Evolutionary conservation across 2,329 filamentous ascomycete species (phyloP), one percentile per base, ranked within the genome.

Genomic region (Penicillium nordicum): DNA sequence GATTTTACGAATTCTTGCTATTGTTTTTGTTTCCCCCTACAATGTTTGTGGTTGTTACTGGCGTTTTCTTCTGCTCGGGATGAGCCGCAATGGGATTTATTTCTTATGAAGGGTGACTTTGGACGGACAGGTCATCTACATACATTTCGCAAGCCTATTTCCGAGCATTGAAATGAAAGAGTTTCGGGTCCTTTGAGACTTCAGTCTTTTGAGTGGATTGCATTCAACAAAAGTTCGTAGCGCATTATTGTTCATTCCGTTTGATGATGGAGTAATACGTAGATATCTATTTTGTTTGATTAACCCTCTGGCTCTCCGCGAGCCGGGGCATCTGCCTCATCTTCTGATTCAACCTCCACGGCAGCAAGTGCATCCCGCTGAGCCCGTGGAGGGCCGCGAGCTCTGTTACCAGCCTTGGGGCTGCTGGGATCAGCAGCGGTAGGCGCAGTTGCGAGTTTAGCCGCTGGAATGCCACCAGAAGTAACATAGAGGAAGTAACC

Each of bases 401-500:
- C 48, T 21, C 56, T 55, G n/a, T 58, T 43, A 14, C 41, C 46
- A 2, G 40, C 18, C 54, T 62, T 23, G 36, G n/a, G 12, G 43
- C 44, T 62, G 46, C 27, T 47, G 34, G 11, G 53, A 16, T 29
- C 53, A 10, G 50, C 46, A 45, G 32, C 55, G 9, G 49, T 41
- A n/a, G 61, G 60, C 8, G 57, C 58, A 41, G 60, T 27, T 10
- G 38, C 43, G 16, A 67, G 75, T 60, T 82, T 80, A 0, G 86
- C 84, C 7, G 83, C 86, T 38, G 83, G 76, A 44, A 90, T 79
- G 3, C 88, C 88, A 9, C 82, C 84, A 0, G 88, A 87, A 0
- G 88, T 89, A 47, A 89, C 78, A 82, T 88, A 92, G 45, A 91
- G 77, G 77, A 91, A 92, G 69, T 86, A 86, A 65, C 87, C 84